Evolutionary conservation across 441 rosid genomes (phyloP), one percentile per base, ranked within the genome.

Genomic region (Rhodomyrtus psidioides): DNA sequence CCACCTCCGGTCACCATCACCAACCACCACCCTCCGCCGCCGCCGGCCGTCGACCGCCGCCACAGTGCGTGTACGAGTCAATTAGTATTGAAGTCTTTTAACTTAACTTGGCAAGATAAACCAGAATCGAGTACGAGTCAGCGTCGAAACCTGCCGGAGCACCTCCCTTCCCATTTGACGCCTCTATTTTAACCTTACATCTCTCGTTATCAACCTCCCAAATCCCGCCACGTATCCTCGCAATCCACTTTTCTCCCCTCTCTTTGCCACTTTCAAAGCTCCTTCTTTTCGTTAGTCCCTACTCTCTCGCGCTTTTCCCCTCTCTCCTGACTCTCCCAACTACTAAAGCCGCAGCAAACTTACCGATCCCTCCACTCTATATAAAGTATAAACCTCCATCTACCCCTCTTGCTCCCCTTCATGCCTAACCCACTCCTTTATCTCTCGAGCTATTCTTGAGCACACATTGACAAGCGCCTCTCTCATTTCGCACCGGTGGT

Each of bases 261-360:
- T n/a, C n/a, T n/a, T n/a, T n/a, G n/a, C n/a, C 28, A 27, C 85
- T 44, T 83, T 59, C 55, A 10, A 39, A 83, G 49, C 26, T 2
- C 24, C 70, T 51, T 34, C 55, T 82, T 87, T 90, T 89, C 24
- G 91, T 90, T 91, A 56, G 83, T 49, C 53, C 87, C 84, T 85
- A 87, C 92, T 83, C 89, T 83, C 21, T 70, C 79, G n/a, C 27
- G 60, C 58, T 83, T 60, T 14, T 82, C 28, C 82, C 27, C 53
- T 12, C n/a, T 9, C 13, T 10, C 39, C 16, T 53, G 21, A 24
- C 51, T 56, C 34, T 34, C 46, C 46, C 53, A 5, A 2, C 85
- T 5, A 1, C 23, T 39, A 39, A 82, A 42, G 42, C 19, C 24
- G 17, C 82, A 30, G 30, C 81, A 26, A 87, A 51, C 81, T 82